phyloP scores from a whole-genome alignment of 257 asterid species.

The Solanum infundibuliforme region DNA sequence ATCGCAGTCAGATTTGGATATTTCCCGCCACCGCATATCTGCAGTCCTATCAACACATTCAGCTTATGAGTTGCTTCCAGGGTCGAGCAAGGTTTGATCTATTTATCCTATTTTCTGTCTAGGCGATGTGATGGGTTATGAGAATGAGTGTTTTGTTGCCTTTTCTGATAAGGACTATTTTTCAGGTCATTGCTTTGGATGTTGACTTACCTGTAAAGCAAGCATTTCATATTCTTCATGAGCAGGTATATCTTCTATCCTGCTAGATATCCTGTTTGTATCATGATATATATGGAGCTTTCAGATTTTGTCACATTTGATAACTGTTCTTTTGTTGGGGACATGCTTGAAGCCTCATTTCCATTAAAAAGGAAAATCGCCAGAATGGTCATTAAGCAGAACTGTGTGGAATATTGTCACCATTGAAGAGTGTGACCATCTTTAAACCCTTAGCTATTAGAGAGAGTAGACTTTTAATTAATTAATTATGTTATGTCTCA shows the following conservation, averaged over 20 bases:
- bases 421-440: neutral
- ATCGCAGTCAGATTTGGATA: slow-evolving; percentile 65
- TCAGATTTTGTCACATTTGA: neutral
- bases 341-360: neutral
- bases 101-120: slow-evolving; percentile 3
- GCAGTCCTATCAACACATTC: slow-evolving; percentile 63
- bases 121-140: neutral
- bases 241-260: slow-evolving; percentile 53
- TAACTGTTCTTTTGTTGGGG: neutral
- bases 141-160: neutral
- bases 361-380: neutral
- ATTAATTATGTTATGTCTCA: neutral
- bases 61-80: slow-evolving; percentile 89
- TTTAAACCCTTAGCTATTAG: neutral
- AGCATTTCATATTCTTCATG: slow-evolving; percentile 90
- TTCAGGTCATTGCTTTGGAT: slow-evolving; percentile 81
- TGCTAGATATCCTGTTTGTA: neutral
- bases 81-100: slow-evolving; percentile 75
- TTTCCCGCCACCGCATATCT: slow-evolving; percentile 61
- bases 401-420: neutral
- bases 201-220: slow-evolving; percentile 86
- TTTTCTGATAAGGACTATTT: neutral
- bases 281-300: neutral
- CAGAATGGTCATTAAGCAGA: neutral
- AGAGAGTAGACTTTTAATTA: neutral